Percentiles rank a stretch among this genome's conserved stretches.
These are phyloP conservation scores for Paragyromitra xinjiangensis DNA, from an alignment of 495 filamentous ascomycete species.

Conservation along the genomic window DNA sequence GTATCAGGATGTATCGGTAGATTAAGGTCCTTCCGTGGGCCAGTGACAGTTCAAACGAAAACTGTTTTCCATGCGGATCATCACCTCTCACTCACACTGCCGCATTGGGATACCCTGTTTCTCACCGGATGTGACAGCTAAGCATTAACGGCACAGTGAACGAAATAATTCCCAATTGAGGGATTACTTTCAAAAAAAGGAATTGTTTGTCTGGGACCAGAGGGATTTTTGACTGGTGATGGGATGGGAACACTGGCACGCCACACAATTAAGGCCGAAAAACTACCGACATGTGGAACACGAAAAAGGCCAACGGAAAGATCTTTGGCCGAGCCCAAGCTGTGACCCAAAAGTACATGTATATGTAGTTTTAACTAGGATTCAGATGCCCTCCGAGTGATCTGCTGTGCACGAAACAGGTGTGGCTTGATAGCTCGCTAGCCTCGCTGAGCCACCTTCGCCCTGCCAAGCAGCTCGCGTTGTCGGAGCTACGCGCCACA, in stretches of 20 bases:
- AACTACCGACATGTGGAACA: constrained; percentile 15
- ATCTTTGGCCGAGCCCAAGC: neutral
- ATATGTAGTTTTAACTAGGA: neutral
- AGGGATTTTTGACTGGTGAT: constrained; percentile 9
- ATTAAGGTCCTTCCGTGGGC: neutral
- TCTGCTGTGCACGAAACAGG: constrained; percentile 11
- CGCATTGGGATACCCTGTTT: constrained; percentile 5
- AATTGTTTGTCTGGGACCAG: neutral
- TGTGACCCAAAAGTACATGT: neutral
- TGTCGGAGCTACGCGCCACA: constrained; percentile 33
- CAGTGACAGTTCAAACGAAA: constrained; percentile 1
- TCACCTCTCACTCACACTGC: constrained; percentile 26
- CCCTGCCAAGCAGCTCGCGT: constrained; percentile 25
- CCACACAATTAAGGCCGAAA: neutral
- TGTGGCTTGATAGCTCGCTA: constrained; percentile 31
- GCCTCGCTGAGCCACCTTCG: neutral
- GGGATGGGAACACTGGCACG: neutral
- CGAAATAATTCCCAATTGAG: neutral
- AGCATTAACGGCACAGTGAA: constrained; percentile 6
- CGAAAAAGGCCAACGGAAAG: neutral
- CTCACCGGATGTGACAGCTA: constrained; percentile 12
- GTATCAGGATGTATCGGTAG: neutral
- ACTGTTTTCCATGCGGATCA: constrained; percentile 15
- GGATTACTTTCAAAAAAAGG: constrained; percentile 27
- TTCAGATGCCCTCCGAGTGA: constrained; percentile 26